Evolutionary conservation across 345 rosid species (phyloP).

Genomic region (Geranium rotundifolium): DNA sequence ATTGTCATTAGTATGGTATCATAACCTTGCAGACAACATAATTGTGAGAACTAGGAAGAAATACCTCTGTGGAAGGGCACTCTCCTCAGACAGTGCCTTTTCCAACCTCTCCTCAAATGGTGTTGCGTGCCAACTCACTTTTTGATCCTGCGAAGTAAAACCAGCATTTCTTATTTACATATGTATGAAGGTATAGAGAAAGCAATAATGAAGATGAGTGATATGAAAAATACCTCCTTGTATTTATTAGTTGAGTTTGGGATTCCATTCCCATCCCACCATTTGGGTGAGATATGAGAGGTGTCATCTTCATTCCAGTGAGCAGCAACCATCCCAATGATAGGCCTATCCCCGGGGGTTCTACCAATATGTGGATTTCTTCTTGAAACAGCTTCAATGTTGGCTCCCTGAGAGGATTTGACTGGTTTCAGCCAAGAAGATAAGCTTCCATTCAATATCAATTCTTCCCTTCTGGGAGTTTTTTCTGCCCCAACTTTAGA

Average conservation of each 20-base stretch:
- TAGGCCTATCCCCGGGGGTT: conserved; percentile 70
- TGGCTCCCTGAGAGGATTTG: conserved; percentile 10
- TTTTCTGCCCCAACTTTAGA: conserved; percentile 15
- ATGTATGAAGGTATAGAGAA: neutral
- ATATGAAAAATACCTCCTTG: conserved; percentile 53
- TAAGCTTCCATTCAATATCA: conserved; percentile 30
- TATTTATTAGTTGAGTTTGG: conserved; percentile 92
- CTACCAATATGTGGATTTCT: conserved; percentile 20
- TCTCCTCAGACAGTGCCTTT: conserved; percentile 79
- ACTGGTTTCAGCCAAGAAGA: conserved; percentile 49
- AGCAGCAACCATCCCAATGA: conserved; percentile 81
- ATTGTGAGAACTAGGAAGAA: neutral
- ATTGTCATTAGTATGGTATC: neutral
- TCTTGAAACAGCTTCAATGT: conserved; percentile 10
- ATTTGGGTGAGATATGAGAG: conserved; percentile 44
- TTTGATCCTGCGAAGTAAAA: conserved; percentile 64
- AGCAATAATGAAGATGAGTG: neutral
- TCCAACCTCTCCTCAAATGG: conserved; percentile 96
- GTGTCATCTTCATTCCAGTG: conserved; percentile 70
- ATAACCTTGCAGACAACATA: neutral
- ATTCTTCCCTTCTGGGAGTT: conserved; percentile 9
- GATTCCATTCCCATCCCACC: conserved; percentile 98
- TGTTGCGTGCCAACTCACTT: conserved; percentile 96
- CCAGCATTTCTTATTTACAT: neutral
- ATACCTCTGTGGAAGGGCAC: conserved; percentile 40